Base-by-base conservation (phyloP, 768 basidiomycete species). In the Panellus pusillus region DNA sequence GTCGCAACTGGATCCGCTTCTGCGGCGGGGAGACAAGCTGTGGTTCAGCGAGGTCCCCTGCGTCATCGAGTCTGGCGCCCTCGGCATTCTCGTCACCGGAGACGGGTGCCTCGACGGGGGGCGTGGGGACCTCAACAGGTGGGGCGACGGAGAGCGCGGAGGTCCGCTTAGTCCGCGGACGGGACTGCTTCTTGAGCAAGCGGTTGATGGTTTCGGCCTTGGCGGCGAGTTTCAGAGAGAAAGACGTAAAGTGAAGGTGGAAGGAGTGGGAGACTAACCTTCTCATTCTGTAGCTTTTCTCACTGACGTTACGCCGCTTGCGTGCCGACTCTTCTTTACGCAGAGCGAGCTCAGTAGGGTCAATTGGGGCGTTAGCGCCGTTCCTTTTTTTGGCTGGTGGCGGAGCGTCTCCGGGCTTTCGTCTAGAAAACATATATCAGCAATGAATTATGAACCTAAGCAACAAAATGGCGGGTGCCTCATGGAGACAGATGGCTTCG, bases 191-290 rank as follows among this genome's bases (percentile, higher is more conserved):
- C 67, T 91, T 91, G 46, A 94, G 79, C 13, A 94, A 77, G 24
- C 92, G 86, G 62, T 93, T 93, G 67, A 94, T 93, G 0, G 92
- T 93, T 63, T 93, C 92, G 19, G 83, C 83, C 89, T 92, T 61
- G 17, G 32, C 9, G 32, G 32, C 3, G 32, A 2, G 14, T 28
- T 29, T 38, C 18, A 29, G 32, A 32, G 8, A 8, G 24, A 4
- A 1, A 31, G 42, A 24, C 36, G 42, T 40, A 24, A n/a, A 40
- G 18, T 13, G 19, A 41, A 20, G 31, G 29, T 42, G 43, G 24
- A 44, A 49, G 43, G 13, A 38, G 53, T 5, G 8, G 40, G 40
- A 36, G 20, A 47, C 66, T 47, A 50, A 85, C 91, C 81, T 90
- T 91, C 69, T 92, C 91, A 53, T 92, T 89, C 64, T 91, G 88